Base-by-base conservation (phyloP, 345 rosid genomes). In the Citrus trifoliata region DNA sequence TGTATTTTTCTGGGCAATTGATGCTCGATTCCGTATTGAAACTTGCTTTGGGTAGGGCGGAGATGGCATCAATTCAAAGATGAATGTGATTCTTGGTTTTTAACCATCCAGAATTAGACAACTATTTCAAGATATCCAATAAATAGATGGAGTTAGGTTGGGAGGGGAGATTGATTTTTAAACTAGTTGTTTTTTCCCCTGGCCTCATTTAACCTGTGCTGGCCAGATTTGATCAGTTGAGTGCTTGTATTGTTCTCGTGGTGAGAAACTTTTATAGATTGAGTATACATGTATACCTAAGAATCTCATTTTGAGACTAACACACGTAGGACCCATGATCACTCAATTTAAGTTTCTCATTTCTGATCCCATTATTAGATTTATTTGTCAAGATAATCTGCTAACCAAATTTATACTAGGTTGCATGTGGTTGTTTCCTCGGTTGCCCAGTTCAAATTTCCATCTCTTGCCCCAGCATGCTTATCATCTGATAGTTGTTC, bases 401-500 rank as follows among this genome's bases (percentile, higher is more conserved):
- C 13, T 18, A 35, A 33, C 51, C 59, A 38, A n/a, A 51, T 18
- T 62, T 21, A 51, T 5, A 51, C 55, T 67, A 53, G 71, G 19
- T 66, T 73, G 37, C 35, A 19, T 73, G 14, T 79, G 67, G 58
- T 77, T 68, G 40, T 64, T 80, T 68, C 77, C 42, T 78, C 5
- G 1, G 13, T 37, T 75, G 70, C 28, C 18, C 42, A 16, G 53
- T 5, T 25, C 33, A 68, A 76, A 58, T 53, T 24, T 67, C n/a
- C 51, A 25, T 14, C 38, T n/a, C 42, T 14, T n/a, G 58, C 22
- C 2, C 24, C 32, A 27, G 40, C 73, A 27, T 37, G 21, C 12
- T 84, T 71, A 25, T 46, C 77, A 21, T 72, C 84, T 84, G 66
- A 81, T 79, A 62, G 58, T 77, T 73, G 33, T 56, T 80, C 48